Percentiles rank a stretch among this genome's conserved stretches.
These are phyloP conservation scores for Nemania abortiva DNA, from an alignment of 2,329 filamentous ascomycete genomes.

Conservation along the genomic window DNA sequence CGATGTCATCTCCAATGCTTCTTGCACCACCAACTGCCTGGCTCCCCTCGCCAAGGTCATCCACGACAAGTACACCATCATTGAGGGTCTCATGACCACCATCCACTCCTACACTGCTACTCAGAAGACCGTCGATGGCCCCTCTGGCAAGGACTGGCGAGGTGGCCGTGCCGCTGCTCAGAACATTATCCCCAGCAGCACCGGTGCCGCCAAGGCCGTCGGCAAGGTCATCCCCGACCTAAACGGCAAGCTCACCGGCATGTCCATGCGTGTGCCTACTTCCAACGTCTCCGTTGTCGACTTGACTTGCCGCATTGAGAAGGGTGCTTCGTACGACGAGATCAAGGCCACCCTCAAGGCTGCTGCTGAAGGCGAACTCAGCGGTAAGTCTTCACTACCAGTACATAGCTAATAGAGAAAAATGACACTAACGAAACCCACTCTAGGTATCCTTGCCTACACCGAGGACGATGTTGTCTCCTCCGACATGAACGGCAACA, in stretches of 20 bases:
- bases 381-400: slow-evolving; percentile 70
- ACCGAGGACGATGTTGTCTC: slow-evolving; percentile 98
- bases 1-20: slow-evolving; percentile 97
- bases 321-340: slow-evolving; percentile 86
- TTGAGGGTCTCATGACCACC: slow-evolving; percentile 99
- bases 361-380: slow-evolving; percentile 83
- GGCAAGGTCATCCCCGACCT: slow-evolving; percentile 98
- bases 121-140: slow-evolving; percentile 99
- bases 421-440: slow-evolving; percentile 33
- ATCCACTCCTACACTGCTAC: slow-evolving; percentile 99
- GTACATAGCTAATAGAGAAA: background rate
- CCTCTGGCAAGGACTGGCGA: slow-evolving; percentile 98
- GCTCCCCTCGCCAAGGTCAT: slow-evolving; percentile 99
- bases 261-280: slow-evolving; percentile 99
- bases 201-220: slow-evolving; percentile 99
- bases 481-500: slow-evolving; percentile 91
- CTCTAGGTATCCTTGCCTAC: slow-evolving; percentile 85
- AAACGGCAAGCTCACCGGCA: slow-evolving; percentile 99
- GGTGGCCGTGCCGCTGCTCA: slow-evolving; percentile 98
- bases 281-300: slow-evolving; percentile 99
- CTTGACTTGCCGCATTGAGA: slow-evolving; percentile 93
- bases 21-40: slow-evolving; percentile 99
- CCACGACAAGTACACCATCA: slow-evolving; percentile 96
- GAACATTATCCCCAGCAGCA: slow-evolving; percentile 99
- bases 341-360: slow-evolving; percentile 95